Evolutionary conservation across 192 early-diverging fungal species (phyloP), one percentile per base, ranked within the genome.

Genomic region (Umbelopsis sp.): DNA sequence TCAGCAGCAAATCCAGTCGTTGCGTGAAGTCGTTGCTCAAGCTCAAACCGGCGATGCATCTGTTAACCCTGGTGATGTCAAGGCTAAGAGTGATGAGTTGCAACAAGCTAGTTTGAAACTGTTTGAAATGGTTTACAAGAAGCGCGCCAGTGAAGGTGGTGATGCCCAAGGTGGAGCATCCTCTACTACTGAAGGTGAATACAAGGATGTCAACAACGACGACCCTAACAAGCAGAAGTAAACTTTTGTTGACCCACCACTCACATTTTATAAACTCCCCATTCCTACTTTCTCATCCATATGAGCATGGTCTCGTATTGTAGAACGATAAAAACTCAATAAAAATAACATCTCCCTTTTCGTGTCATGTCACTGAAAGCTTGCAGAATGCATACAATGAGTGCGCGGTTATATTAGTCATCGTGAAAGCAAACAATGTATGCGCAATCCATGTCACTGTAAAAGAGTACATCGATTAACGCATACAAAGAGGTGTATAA

Each of bases 51-150:
- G 89, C 11, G 85, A 92, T 51, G 84, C 86, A 58, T 80, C 76
- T n/a, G 72, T 89, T 37, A 85, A 84, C 25, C 85, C 91, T 16
- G 95, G 96, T 67, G 90, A 93, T 52, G 88, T 99, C 79, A 95
- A 94, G 87, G 79, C 87, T 78, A 92, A 94, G 84, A 81, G 86
- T 46, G 86, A 85, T 58, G 92, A 91, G 51, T 78, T 97, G 71
- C 95, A 99, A 84, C 90, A 92, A 80, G 89, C 88, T 8, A 90
- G 89, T 67, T 82, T 99, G 69, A 99, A 99, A 85, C 84, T 99
- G 65, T 99, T 99, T 79, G 93, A 99, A 87, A 91, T 94, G 90
- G 92, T 93, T 16, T 97, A 99, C 88, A 94, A 97, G 88, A 90
- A 91, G 66, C 72, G 66, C n/a, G 46, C 48, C 16, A 49, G 41